Percentiles rank a stretch among this genome's conserved stretches.
phyloP scores from a whole-genome alignment of 225 moss, liverwort and hornwort species.

The Lunularia cruciata region DNA sequence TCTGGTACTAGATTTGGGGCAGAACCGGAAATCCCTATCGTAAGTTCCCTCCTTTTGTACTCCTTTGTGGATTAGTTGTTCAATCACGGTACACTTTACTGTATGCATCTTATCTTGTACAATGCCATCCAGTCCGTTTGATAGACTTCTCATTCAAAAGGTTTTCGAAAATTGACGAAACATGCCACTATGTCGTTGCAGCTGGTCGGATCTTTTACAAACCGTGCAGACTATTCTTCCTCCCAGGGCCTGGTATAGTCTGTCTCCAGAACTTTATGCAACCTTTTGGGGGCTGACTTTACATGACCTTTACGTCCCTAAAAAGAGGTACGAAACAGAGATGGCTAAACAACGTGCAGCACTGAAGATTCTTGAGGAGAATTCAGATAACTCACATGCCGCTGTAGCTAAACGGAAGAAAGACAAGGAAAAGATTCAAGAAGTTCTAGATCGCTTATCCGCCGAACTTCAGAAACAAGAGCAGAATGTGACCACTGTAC shows the following conservation, averaged over 20 bases:
- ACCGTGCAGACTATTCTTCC: slow-evolving; percentile 78
- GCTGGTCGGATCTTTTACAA: slow-evolving; percentile 85
- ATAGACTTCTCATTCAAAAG: no score
- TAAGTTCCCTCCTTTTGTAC: slow-evolving; percentile 38
- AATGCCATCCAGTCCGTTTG: no score
- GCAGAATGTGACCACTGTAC: slow-evolving; percentile 78
- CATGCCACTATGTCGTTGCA: no score
- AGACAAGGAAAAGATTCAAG: slow-evolving; percentile 98
- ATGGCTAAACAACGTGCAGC: slow-evolving; percentile 85
- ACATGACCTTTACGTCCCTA: slow-evolving; percentile 89
- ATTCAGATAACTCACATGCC: slow-evolving; percentile 87
- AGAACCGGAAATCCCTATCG: slow-evolving; percentile 67
- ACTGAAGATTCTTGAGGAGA: slow-evolving; percentile 87
- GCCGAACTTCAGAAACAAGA: slow-evolving; percentile 96
- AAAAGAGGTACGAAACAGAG: slow-evolving; percentile 91
- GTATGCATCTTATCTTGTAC: no score
- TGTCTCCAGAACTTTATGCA: slow-evolving; percentile 94
- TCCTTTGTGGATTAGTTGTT: not conserved
- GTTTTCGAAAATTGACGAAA: no score
- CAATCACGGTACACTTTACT: no score
- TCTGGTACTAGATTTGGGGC: slow-evolving; percentile 76
- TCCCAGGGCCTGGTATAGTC: slow-evolving; percentile 84
- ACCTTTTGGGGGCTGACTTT: slow-evolving; percentile 97
- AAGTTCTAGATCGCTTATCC: slow-evolving; percentile 81
- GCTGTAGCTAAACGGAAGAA: slow-evolving; percentile 97